These are phyloP conservation scores for Carpinus viminea DNA, from an alignment of 306 rosid genomes.

Conservation along the genomic window DNA sequence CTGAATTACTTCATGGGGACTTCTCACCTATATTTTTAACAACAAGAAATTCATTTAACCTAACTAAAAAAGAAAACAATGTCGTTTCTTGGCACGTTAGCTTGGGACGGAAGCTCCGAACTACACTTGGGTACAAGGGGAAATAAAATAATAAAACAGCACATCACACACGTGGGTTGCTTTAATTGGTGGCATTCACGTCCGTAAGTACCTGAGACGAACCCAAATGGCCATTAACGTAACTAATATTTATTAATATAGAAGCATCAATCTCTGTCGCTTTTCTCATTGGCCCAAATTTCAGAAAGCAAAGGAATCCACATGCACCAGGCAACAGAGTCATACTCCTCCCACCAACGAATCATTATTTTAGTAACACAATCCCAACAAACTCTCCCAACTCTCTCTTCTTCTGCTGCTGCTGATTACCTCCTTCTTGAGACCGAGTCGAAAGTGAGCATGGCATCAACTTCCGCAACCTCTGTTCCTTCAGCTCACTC, in stretches of 20 bases:
- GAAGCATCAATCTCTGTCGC: neutral
- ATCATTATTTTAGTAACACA: constrained; percentile 18
- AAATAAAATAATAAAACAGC: neutral
- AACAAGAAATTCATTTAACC: too few species aligned
- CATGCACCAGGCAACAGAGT: constrained; percentile 25
- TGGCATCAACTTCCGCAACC: neutral
- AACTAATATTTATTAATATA: too few species aligned
- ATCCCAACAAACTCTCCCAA: neutral
- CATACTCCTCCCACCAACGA: neutral
- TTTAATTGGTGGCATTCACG: neutral
- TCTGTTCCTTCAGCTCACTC: neutral
- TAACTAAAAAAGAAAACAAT: too few species aligned
- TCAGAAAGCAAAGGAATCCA: constrained; percentile 46
- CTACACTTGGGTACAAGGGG: too few species aligned
- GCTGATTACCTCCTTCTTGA: neutral
- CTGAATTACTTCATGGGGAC: too few species aligned
- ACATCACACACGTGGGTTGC: neutral
- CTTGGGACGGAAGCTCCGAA: too few species aligned
- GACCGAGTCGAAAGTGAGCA: constrained; percentile 5
- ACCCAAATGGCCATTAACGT: neutral
- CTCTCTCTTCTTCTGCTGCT: neutral
- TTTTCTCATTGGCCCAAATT: constrained; percentile 22
- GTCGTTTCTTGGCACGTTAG: too few species aligned
- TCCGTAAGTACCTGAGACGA: constrained; percentile 4
- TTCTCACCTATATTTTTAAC: too few species aligned